Evolutionary conservation across 2,329 filamentous ascomycete genomes (phyloP).

Genomic region (Penicillium sp.): DNA sequence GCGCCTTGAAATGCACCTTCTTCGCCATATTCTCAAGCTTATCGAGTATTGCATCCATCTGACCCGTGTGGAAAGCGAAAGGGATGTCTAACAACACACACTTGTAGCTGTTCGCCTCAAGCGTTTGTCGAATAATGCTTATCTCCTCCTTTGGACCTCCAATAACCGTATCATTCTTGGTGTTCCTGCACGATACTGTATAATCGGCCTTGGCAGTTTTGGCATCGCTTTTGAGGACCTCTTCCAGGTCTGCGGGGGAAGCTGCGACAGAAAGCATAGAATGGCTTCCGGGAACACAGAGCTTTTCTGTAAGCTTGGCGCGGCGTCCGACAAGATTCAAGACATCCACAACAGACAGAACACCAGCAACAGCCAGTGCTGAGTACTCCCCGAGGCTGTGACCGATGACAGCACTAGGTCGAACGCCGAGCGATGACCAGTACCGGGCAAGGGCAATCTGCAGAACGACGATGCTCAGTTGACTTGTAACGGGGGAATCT

Average conservation of each 20-base stretch:
- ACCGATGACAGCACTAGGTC: slow-evolving; percentile 59
- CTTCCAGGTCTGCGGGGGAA: slow-evolving; percentile 50
- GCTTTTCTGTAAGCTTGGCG: slow-evolving; percentile 67
- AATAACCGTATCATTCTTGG: slow-evolving; percentile 74
- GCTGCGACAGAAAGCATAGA: slow-evolving; percentile 56
- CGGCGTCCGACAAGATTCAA: slow-evolving; percentile 72
- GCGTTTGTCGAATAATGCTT: slow-evolving; percentile 55
- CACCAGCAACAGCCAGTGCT: slow-evolving; percentile 39
- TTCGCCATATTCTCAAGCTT: slow-evolving; percentile 15
- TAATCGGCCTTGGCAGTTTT: slow-evolving; percentile 16
- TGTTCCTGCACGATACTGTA: slow-evolving; percentile 75
- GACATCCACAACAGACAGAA: slow-evolving; percentile 38
- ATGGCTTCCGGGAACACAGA: slow-evolving; percentile 70
- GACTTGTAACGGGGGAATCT: too few species aligned
- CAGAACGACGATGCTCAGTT: slow-evolving; percentile 28
- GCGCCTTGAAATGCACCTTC: slow-evolving; percentile 61
- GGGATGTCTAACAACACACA: slow-evolving; percentile 67
- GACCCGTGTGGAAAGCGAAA: slow-evolving; percentile 55
- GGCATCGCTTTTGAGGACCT: slow-evolving; percentile 14
- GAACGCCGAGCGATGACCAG: slow-evolving; percentile 36
- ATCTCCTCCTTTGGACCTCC: slow-evolving; percentile 65
- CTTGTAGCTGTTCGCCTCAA: slow-evolving; percentile 61
- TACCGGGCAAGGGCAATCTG: slow-evolving; percentile 47
- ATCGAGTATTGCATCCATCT: slow-evolving; percentile 24
- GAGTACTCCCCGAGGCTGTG: slow-evolving; percentile 47